These are phyloP conservation scores for Phialemoniopsis sp. DNA, from an alignment of 2,329 filamentous ascomycete genomes.

Conservation along the genomic window DNA sequence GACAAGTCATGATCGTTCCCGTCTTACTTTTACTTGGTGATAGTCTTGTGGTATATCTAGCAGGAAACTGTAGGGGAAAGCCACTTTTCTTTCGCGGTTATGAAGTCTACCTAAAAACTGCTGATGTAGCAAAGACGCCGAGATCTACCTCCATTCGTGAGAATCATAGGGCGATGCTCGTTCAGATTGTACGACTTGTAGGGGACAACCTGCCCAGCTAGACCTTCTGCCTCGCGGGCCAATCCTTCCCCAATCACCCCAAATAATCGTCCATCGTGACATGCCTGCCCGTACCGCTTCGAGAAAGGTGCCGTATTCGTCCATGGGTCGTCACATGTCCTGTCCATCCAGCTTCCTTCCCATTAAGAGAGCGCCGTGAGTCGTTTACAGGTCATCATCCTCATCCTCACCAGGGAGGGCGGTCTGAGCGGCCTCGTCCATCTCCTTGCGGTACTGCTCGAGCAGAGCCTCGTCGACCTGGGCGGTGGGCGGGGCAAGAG, in stretches of 20 bases:
- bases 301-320: slow-evolving; percentile 1
- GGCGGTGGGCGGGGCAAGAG: slow-evolving; percentile 90
- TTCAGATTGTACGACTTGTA: neutral
- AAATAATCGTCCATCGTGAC: neutral
- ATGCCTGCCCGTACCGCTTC: neutral
- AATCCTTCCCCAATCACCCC: neutral
- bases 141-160: slow-evolving; percentile 7
- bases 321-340: neutral
- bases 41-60: too few species aligned
- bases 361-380: neutral
- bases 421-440: slow-evolving; percentile 75
- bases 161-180: slow-evolving; percentile 5
- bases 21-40: too few species aligned
- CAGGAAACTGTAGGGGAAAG: too few species aligned
- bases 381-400: slow-evolving; percentile 58
- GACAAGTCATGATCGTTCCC: too few species aligned
- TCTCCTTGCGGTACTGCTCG: slow-evolving; percentile 81
- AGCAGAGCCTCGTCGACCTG: slow-evolving; percentile 81
- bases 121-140: slow-evolving; percentile 5
- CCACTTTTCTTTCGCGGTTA: neutral
- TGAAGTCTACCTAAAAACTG: slow-evolving; percentile 8
- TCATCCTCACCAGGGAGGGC: slow-evolving; percentile 96
- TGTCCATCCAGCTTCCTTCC: neutral
- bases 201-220: neutral
- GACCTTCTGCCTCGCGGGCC: neutral